A percentile compares a stretch with the other conserved stretches of the same genome.
Evolutionary conservation across 2,329 filamentous ascomycete genomes (phyloP).

Genomic region (Pseudogymnoascus sp.): DNA sequence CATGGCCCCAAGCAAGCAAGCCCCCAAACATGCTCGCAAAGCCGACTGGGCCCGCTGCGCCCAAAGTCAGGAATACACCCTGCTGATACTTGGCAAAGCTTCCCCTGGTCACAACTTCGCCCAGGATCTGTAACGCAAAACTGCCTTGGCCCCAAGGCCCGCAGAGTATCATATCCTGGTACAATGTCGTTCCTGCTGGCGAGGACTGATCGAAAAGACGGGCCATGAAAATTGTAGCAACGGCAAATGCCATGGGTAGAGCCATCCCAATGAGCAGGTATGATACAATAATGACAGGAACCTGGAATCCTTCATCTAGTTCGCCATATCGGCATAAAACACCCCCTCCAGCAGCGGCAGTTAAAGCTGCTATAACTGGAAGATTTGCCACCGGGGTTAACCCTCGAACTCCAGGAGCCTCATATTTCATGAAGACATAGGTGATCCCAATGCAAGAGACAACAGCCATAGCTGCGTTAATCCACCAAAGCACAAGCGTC

Average conservation of each 20-base stretch:
- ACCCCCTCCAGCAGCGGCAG: constrained; percentile 33
- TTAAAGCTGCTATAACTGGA: constrained; percentile 34
- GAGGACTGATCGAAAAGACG: constrained; percentile 27
- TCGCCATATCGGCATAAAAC: constrained; percentile 29
- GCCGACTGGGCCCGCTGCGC: constrained; percentile 29
- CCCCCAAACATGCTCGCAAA: constrained; percentile 32
- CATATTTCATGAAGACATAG: constrained; percentile 31
- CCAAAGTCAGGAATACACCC: constrained; percentile 29
- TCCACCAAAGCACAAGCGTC: constrained; percentile 37
- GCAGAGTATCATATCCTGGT: constrained; percentile 35
- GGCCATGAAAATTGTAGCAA: constrained; percentile 30
- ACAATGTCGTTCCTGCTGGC: constrained; percentile 24
- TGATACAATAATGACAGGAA: constrained; percentile 35
- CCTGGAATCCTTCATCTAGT: constrained; percentile 26
- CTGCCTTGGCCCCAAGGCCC: constrained; percentile 35
- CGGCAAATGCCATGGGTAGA: constrained; percentile 27
- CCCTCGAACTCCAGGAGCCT: constrained; percentile 30
- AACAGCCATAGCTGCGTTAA: constrained; percentile 29
- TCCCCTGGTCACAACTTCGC: constrained; percentile 27
- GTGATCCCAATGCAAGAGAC: constrained; percentile 30
- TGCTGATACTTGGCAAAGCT: constrained; percentile 30
- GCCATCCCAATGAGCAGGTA: constrained; percentile 34
- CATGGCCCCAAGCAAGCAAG: constrained; percentile 34
- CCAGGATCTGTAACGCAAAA: constrained; percentile 34
- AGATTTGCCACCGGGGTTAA: constrained; percentile 32